phyloP scores from a whole-genome alignment of 2,329 filamentous ascomycete genomes.

The Colletotrichum tofieldiae region DNA sequence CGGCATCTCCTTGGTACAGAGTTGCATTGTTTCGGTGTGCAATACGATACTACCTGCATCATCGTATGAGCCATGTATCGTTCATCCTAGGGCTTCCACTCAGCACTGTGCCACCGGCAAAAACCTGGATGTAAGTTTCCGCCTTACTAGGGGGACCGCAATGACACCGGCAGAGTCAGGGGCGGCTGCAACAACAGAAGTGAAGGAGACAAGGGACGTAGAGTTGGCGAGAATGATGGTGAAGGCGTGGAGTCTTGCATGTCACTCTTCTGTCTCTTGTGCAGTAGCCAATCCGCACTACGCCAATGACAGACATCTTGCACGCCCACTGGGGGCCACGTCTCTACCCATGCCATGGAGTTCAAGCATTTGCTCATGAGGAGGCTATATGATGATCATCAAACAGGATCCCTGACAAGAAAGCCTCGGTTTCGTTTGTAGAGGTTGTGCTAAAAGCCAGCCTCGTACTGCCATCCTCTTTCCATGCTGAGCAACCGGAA shows the following conservation, averaged over 20 bases:
- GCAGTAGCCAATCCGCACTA: background rate
- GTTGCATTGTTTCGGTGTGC: slow-evolving; percentile 8
- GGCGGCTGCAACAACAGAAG: no score
- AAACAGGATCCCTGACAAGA: background rate
- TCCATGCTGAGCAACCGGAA: background rate
- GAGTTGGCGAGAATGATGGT: background rate
- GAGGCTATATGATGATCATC: background rate
- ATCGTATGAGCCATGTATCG: slow-evolving; percentile 2
- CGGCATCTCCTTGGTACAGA: background rate
- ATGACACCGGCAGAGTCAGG: background rate
- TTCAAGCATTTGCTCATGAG: background rate
- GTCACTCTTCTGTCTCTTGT: background rate
- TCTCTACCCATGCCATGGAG: background rate
- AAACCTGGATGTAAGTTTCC: background rate
- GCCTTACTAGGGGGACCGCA: background rate
- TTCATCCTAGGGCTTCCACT: background rate
- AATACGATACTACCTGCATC: background rate
- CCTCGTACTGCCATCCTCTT: background rate
- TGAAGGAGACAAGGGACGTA: background rate
- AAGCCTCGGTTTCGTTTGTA: background rate
- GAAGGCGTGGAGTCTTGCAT: background rate
- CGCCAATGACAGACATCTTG: background rate
- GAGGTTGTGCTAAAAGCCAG: background rate
- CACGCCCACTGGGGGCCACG: background rate
- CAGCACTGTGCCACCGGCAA: background rate